Conservation (phyloP, 2,329 filamentous ascomycete species). For the Fusarium xylarioides region DNA sequence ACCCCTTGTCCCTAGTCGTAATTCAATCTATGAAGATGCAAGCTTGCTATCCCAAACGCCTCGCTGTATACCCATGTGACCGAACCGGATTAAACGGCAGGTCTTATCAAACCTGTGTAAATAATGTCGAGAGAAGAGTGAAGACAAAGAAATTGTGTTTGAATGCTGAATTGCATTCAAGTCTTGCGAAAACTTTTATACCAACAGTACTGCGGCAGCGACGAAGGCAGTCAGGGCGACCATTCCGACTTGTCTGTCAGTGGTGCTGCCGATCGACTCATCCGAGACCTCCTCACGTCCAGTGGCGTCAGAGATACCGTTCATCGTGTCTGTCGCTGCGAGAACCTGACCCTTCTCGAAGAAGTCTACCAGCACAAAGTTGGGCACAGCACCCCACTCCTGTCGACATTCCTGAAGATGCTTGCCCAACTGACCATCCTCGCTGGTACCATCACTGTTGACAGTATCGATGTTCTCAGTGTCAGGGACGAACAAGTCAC, state of each 20-base stretch:
- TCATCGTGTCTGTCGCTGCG: constrained; percentile 73
- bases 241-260: constrained; percentile 42
- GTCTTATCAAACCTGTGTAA: constrained; percentile 12
- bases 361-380: constrained; percentile 82
- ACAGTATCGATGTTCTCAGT: constrained; percentile 68
- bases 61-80: constrained; percentile 36
- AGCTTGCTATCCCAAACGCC: constrained; percentile 35
- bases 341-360: constrained; percentile 78
- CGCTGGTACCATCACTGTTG: constrained; percentile 67
- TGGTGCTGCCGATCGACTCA: constrained; percentile 26
- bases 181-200: constrained; percentile 26
- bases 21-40: constrained; percentile 18
- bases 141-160: constrained; percentile 16
- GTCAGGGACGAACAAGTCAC: constrained; percentile 65
- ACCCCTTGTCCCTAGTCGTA: background rate
- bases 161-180: background rate
- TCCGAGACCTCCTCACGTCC: constrained; percentile 46
- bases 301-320: constrained; percentile 57
- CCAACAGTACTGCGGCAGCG: constrained; percentile 52
- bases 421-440: constrained; percentile 62
- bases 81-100: constrained; percentile 23
- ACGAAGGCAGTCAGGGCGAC: constrained; percentile 57
- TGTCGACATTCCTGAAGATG: constrained; percentile 63
- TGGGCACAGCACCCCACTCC: constrained; percentile 71
- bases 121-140: constrained; percentile 7